A percentile compares a stretch with the other conserved stretches of the same genome.
Evolutionary conservation across 2,329 filamentous ascomycete species (phyloP).

Genomic region (Capronia americana): DNA sequence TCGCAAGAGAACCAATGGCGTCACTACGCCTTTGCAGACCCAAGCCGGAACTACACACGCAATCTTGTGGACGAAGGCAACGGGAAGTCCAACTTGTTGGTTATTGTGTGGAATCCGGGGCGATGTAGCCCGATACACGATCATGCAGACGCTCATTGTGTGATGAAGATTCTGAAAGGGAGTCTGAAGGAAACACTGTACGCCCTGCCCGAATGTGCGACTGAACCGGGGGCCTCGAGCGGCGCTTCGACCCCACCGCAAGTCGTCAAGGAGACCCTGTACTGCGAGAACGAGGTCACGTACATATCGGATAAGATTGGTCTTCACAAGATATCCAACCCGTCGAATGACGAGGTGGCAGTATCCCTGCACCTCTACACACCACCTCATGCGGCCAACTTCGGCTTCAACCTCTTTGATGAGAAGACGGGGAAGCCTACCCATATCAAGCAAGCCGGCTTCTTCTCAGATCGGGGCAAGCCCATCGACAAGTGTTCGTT

Average conservation of each 20-base stretch:
- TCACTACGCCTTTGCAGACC: conserved; percentile 75
- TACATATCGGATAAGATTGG: conserved; percentile 92
- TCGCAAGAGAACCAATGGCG: conserved; percentile 74
- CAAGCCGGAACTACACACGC: conserved; percentile 75
- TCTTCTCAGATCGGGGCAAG: conserved; percentile 68
- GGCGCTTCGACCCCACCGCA: conserved; percentile 61
- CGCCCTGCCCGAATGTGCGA: conserved; percentile 64
- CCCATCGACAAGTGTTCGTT: conserved; percentile 40
- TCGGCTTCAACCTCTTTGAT: conserved; percentile 83
- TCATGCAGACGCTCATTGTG: conserved; percentile 84
- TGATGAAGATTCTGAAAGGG: conserved; percentile 88
- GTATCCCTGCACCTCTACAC: conserved; percentile 89
- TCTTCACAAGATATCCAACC: conserved; percentile 81
- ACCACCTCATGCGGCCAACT: conserved; percentile 83
- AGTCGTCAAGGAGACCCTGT: conserved; percentile 70
- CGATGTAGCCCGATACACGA: conserved; percentile 87
- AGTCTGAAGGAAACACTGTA: conserved; percentile 82
- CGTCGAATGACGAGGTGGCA: conserved; percentile 69
- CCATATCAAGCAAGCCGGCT: conserved; percentile 73
- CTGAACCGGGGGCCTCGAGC: conserved; percentile 47
- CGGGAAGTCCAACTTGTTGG: conserved; percentile 75
- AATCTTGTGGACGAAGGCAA: conserved; percentile 92
- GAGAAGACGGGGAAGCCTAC: conserved; percentile 74
- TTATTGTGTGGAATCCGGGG: conserved; percentile 74
- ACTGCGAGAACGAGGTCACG: conserved; percentile 74